Conservation (phyloP, 2,329 filamentous ascomycete genomes). For the Cercospora nicotianae region DNA sequence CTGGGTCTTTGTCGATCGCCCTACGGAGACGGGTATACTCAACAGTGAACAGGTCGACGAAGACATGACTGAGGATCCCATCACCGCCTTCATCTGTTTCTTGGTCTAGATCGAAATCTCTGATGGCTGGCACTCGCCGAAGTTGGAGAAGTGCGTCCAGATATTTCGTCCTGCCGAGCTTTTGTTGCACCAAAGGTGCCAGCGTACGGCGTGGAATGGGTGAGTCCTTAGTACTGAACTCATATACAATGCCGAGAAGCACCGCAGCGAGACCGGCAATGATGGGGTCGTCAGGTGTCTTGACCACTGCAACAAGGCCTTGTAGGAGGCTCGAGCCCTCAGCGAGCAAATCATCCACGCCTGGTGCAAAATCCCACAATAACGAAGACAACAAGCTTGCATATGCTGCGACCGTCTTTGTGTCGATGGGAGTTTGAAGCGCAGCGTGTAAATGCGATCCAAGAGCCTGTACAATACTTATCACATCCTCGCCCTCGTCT, state of each 20-base stretch:
- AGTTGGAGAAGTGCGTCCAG: constrained; percentile 77
- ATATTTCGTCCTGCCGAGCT: constrained; percentile 83
- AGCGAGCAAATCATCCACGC: constrained; percentile 86
- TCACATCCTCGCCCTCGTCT: constrained; percentile 85
- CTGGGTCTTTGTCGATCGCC: constrained; percentile 87
- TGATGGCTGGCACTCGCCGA: constrained; percentile 72
- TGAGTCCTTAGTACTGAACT: constrained; percentile 97
- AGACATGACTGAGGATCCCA: constrained; percentile 65
- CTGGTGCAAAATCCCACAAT: constrained; percentile 89
- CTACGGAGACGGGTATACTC: constrained; percentile 84
- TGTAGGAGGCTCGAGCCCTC: constrained; percentile 88
- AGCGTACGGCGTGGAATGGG: constrained; percentile 79
- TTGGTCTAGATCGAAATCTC: constrained; percentile 76
- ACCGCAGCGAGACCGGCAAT: constrained; percentile 71
- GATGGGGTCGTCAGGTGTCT: constrained; percentile 59
- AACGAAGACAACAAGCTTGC: constrained; percentile 85
- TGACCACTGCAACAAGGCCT: constrained; percentile 41
- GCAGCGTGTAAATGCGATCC: constrained; percentile 81
- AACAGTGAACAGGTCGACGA: constrained; percentile 93
- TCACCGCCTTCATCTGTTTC: constrained; percentile 30
- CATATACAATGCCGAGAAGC: constrained; percentile 84
- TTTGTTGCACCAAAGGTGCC: constrained; percentile 72
- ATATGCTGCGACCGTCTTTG: constrained; percentile 78
- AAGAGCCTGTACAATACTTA: constrained; percentile 88
- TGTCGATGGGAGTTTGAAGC: constrained; percentile 67